Evolutionary conservation across 306 rosid genomes (phyloP).

Genomic region (Lathyrus oleraceus): DNA sequence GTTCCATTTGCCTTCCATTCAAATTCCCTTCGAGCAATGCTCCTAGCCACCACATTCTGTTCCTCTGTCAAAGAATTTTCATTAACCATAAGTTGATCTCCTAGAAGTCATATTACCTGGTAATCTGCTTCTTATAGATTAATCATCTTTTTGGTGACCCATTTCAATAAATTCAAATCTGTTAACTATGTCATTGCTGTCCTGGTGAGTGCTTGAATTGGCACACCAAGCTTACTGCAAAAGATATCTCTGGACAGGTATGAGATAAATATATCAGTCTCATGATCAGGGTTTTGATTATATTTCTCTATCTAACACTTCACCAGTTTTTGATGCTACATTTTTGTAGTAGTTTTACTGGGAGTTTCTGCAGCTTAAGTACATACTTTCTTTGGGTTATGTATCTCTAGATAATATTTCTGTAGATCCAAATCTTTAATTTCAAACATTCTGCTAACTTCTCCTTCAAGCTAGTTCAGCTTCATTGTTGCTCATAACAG

Average conservation of each 20-base stretch:
- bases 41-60: background rate
- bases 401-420: no score
- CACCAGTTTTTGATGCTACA: background rate
- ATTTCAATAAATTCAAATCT: background rate
- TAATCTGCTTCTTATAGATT: background rate
- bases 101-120: background rate
- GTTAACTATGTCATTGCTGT: background rate
- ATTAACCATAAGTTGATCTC: background rate
- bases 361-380: background rate
- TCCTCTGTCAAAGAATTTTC: background rate
- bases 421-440: no score
- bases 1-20: background rate
- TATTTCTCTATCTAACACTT: background rate
- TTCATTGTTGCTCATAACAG: no score
- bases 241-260: background rate
- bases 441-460: background rate
- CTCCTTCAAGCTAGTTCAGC: background rate
- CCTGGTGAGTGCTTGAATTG: background rate
- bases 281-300: no score
- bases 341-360: background rate
- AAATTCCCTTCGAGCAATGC: background rate
- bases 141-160: background rate
- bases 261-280: background rate
- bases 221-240: background rate
- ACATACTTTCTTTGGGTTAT: background rate